phyloP scores from a whole-genome alignment of 176 grass and related monocot genomes.

The Cymbopogon citratus region DNA sequence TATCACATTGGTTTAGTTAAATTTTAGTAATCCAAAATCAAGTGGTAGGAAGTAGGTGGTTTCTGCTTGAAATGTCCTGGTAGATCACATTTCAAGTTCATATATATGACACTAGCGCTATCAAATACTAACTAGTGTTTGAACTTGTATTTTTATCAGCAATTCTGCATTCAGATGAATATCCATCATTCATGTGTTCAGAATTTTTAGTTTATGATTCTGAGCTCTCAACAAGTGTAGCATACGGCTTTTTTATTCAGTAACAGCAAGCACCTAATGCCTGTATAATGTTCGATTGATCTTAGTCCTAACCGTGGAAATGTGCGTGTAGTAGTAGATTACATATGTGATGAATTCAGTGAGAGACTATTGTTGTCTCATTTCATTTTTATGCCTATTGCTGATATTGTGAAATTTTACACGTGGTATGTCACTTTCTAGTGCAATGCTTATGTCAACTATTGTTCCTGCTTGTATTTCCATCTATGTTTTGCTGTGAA shows the following conservation, averaged over 20 bases:
- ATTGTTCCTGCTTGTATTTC: background rate
- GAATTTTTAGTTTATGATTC: background rate
- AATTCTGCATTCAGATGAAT: background rate
- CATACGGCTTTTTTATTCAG: background rate
- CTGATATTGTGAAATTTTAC: background rate
- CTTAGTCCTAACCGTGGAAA: background rate
- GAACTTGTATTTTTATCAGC: too few species aligned
- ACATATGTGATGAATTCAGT: background rate
- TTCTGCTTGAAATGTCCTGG: background rate
- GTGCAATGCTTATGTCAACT: background rate
- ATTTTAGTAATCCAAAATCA: too few species aligned
- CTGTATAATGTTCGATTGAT: background rate
- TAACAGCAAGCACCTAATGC: background rate
- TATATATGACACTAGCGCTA: background rate
- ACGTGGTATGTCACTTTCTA: background rate
- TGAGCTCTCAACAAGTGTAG: background rate
- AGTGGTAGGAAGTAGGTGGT: background rate
- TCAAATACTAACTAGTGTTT: background rate
- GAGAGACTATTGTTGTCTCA: background rate
- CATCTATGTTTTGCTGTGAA: background rate
- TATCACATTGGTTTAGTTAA: background rate
- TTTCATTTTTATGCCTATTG: background rate
- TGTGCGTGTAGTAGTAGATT: background rate
- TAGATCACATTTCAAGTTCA: background rate
- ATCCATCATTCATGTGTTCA: background rate